Conservation (phyloP, 2,329 filamentous ascomycete species). For the Rachicladosporium sp. region DNA sequence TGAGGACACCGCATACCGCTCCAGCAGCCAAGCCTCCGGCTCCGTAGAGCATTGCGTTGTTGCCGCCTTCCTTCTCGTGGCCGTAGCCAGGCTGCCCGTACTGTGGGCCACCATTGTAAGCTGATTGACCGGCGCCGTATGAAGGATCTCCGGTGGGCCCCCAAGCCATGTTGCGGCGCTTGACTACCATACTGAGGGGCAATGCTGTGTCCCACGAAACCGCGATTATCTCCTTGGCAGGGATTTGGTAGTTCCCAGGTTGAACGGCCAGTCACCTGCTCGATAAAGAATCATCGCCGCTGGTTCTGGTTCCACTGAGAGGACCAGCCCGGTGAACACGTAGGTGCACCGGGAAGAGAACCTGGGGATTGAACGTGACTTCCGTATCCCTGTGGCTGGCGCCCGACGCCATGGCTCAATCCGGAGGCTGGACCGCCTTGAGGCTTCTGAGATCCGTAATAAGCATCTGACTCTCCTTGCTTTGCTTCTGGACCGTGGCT, state of each 20-base stretch:
- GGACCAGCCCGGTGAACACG: constrained; percentile 49
- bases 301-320: constrained; percentile 50
- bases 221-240: constrained; percentile 1
- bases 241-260: constrained; percentile 49
- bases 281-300: constrained; percentile 54
- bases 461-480: constrained; percentile 5
- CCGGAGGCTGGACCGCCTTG: constrained; percentile 1
- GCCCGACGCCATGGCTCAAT: constrained; percentile 7
- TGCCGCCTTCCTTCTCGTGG: constrained; percentile 25
- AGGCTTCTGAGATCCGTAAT: constrained; percentile 1
- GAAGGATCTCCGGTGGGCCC: constrained; percentile 12
- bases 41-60: constrained; percentile 42
- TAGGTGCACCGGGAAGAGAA: constrained; percentile 26
- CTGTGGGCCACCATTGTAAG: constrained; percentile 4
- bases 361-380: constrained; percentile 16
- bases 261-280: constrained; percentile 46
- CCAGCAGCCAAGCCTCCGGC: constrained; percentile 46
- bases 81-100: constrained; percentile 18
- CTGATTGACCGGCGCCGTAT: constrained; percentile 9
- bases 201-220: too few relatives aligned
- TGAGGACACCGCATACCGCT: constrained; percentile 44
- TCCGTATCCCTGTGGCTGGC: constrained; percentile 13
- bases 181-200: constrained; percentile 1
- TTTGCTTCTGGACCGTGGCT: constrained; percentile 17
- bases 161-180: constrained; percentile 8